Percentiles rank a stretch among this genome's conserved stretches.
phyloP scores from a whole-genome alignment of 2,329 filamentous ascomycete genomes.

The Aspergillus piperis region DNA sequence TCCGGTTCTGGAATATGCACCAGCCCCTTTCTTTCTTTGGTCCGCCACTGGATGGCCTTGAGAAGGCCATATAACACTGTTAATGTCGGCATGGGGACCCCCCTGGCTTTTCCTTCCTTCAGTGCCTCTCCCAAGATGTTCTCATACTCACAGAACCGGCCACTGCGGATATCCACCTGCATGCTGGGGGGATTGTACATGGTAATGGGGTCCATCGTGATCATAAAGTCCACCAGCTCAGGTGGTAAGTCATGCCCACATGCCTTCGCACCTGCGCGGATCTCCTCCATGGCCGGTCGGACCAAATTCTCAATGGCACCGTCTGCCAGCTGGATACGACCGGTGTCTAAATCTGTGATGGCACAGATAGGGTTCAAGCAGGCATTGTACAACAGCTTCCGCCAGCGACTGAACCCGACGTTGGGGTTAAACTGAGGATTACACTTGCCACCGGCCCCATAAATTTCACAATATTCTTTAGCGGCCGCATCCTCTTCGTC shows the following conservation, averaged over 20 bases:
- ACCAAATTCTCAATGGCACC: conserved; percentile 52
- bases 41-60: conserved; percentile 30
- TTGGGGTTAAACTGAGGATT: conserved; percentile 41
- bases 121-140: conserved; percentile 60
- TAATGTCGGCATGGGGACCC: conserved; percentile 42
- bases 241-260: conserved; percentile 14
- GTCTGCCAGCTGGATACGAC: conserved; percentile 49
- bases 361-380: conserved; percentile 56
- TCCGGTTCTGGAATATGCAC: conserved; percentile 11
- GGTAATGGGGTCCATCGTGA: conserved; percentile 46
- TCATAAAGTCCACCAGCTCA: conserved; percentile 16
- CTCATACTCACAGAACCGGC: conserved; percentile 54
- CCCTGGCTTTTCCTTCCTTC: conserved; percentile 50
- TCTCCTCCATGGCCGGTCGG: conserved; percentile 56
- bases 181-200: conserved; percentile 56
- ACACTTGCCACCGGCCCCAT: conserved; percentile 50
- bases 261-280: conserved; percentile 38
- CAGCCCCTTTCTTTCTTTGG: conserved; percentile 27
- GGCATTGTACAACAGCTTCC: conserved; percentile 51
- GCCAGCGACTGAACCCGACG: conserved; percentile 29
- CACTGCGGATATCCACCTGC: conserved; percentile 55
- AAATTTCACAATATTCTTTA: conserved; percentile 49
- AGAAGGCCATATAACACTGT: conserved; percentile 30
- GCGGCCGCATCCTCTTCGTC: conserved; percentile 33
- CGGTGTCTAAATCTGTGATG: conserved; percentile 53